phyloP scores from a whole-genome alignment of 129 eudicot species.

The Lonicera japonica region DNA sequence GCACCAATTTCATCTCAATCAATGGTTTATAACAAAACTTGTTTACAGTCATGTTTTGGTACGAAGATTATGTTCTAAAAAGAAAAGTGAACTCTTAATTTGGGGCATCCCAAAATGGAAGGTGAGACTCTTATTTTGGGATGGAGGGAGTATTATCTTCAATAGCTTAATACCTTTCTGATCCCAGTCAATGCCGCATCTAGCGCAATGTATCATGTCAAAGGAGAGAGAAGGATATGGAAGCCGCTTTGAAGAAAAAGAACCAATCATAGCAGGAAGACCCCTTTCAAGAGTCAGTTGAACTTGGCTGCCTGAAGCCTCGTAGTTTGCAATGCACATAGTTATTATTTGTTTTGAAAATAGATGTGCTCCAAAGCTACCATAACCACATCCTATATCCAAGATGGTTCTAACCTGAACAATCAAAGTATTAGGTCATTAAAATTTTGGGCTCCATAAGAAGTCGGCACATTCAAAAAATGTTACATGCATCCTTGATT shows the following conservation, averaged over 20 bases:
- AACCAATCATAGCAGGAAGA: constrained; percentile 92
- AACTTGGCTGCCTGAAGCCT: constrained; percentile 96
- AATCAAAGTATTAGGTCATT: background rate
- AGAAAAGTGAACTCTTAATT: no score
- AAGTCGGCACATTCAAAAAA: background rate
- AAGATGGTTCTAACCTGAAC: constrained; percentile 79
- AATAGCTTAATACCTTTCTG: constrained; percentile 96
- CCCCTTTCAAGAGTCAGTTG: constrained; percentile 95
- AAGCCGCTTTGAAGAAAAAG: constrained; percentile 68
- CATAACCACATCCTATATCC: constrained; percentile 97
- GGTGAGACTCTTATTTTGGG: no score
- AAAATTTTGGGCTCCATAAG: background rate
- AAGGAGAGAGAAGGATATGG: constrained; percentile 91
- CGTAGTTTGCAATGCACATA: constrained; percentile 90
- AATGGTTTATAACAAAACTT: no score
- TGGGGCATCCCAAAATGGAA: no score
- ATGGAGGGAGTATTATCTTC: no score
- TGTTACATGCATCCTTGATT: background rate
- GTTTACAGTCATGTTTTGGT: no score
- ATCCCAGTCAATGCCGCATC: constrained; percentile 83
- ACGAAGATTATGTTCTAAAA: no score
- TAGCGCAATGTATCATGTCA: constrained; percentile 92
- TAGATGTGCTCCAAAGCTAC: constrained; percentile 96
- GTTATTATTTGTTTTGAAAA: constrained; percentile 66
- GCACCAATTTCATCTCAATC: no score